A percentile compares a stretch with the other conserved stretches of the same genome.
Evolutionary conservation across 2,329 filamentous ascomycete genomes (phyloP).

Genomic region (Bretziella fagacearum): DNA sequence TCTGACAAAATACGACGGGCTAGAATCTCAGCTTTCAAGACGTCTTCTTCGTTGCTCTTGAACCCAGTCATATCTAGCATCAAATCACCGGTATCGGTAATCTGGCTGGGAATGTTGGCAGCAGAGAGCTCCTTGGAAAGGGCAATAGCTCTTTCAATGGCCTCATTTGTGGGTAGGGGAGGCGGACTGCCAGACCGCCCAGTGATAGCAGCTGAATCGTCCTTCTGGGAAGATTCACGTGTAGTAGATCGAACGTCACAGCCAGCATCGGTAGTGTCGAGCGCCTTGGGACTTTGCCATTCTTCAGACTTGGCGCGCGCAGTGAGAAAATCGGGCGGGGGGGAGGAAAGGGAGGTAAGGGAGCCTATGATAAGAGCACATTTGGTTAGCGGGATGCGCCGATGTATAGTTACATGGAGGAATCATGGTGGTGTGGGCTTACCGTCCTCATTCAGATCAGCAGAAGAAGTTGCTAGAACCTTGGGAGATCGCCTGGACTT

Average conservation of each 20-base stretch:
- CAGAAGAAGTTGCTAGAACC: constrained; percentile 27
- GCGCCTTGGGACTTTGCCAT: constrained; percentile 21
- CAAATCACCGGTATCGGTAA: constrained; percentile 84
- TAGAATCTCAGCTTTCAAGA: constrained; percentile 79
- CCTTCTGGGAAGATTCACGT: constrained; percentile 26
- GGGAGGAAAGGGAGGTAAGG: constrained; percentile 36
- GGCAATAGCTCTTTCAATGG: constrained; percentile 64
- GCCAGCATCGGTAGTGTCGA: constrained; percentile 37
- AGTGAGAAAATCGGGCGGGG: constrained; percentile 32
- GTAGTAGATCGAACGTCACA: constrained; percentile 19
- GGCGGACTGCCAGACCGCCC: constrained; percentile 63
- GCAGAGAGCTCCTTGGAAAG: constrained; percentile 75
- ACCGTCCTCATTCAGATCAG: constrained; percentile 22
- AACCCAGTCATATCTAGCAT: constrained; percentile 98
- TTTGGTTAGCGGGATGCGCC: background rate
- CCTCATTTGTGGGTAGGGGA: constrained; percentile 52
- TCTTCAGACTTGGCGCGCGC: constrained; percentile 35
- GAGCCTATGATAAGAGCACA: constrained; percentile 24
- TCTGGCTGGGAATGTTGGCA: constrained; percentile 79
- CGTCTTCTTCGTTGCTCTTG: constrained; percentile 85
- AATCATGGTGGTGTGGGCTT: background rate
- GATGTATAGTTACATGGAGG: background rate
- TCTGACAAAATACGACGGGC: constrained; percentile 84
- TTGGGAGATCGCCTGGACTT: constrained; percentile 30
- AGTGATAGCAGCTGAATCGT: constrained; percentile 26